Conservation (phyloP, 257 asterid species). For the Nyctanthes arbortristis region DNA sequence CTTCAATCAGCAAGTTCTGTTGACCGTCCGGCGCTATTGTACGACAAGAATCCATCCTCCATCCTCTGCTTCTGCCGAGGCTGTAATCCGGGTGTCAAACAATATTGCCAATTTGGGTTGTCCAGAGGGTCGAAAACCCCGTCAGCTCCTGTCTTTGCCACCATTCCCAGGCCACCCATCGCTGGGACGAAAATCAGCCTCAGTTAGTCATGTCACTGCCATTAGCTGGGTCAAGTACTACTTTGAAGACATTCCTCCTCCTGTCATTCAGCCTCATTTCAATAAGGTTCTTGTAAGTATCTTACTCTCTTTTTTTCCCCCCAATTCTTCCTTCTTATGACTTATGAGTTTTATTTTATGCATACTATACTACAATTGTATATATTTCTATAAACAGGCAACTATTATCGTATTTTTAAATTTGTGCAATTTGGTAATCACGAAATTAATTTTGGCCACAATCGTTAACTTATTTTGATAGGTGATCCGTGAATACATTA, state of each 20-base stretch:
- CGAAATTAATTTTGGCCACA: no score
- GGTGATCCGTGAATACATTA: no score
- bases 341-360: conserved; percentile 24
- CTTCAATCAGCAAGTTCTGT: conserved; percentile 30
- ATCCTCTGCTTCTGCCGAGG: conserved; percentile 32
- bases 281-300: conserved; percentile 73
- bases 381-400: no score
- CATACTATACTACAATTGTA: not conserved
- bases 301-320: conserved; percentile 12
- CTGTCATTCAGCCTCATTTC: conserved; percentile 43
- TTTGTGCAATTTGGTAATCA: no score
- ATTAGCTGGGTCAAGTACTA: conserved; percentile 95
- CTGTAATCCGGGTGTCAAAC: conserved; percentile 70
- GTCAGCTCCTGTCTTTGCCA: conserved; percentile 78
- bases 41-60: conserved; percentile 46
- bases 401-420: no score
- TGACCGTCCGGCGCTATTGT: conserved; percentile 40
- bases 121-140: conserved; percentile 70
- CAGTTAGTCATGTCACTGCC: conserved; percentile 63
- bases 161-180: conserved; percentile 84
- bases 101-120: conserved; percentile 65
- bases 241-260: conserved; percentile 62
- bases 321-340: not conserved
- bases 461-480: no score
- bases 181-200: conserved; percentile 60